Base-by-base conservation (phyloP, 805 yeast species). In the Torulaspora franciscae region DNA sequence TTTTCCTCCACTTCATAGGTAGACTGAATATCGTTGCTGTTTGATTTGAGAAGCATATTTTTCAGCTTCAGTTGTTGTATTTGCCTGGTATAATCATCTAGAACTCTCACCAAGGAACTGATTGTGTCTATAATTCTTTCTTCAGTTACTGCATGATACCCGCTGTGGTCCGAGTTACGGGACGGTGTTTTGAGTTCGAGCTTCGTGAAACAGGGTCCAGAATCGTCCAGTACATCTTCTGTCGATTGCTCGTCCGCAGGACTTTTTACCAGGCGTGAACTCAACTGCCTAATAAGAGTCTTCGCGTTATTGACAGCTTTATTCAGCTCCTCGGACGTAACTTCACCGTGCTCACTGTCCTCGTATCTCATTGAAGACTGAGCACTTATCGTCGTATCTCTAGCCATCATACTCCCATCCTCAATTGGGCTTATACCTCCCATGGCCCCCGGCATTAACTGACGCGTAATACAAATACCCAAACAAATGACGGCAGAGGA, bases 11-110 rank as follows among this genome's bases (percentile, higher is more conserved):
- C 64, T 14, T 54, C 56, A 34, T 53, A 53, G 17, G 65, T 54
- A 6, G 59, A 58, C 40, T 57, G 54, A 5, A 50, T 32, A 25
- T 55, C 57, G 32, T 48, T 49, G 23, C 52, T 48, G 26, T 53
- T 54, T 1, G 62, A 65, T 5, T 68, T 66, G 34, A 72, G 52
- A 25, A 78, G 61, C 55, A 74, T 59, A 34, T 69, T 59, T 43
- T 60, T 68, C 26, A 69, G 54, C 39, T 63, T 68, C 28, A 63
- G 56, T 45, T 68, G 67, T 40, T 66, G 65, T 7, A 63, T 52
- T 45, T 66, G 64, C 13, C 59, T 51, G 9, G 55, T 44, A 4
- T 67, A 55, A 29, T 58, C 56, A 13, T 46, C 44, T 22, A 67
- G 45, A 7, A 61, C 51, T 0, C 43, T 35, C 0, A 56, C 30